These are phyloP conservation scores for Leccinum fuscescens DNA, from an alignment of 1,284 basidiomycete species.

Conservation along the genomic window DNA sequence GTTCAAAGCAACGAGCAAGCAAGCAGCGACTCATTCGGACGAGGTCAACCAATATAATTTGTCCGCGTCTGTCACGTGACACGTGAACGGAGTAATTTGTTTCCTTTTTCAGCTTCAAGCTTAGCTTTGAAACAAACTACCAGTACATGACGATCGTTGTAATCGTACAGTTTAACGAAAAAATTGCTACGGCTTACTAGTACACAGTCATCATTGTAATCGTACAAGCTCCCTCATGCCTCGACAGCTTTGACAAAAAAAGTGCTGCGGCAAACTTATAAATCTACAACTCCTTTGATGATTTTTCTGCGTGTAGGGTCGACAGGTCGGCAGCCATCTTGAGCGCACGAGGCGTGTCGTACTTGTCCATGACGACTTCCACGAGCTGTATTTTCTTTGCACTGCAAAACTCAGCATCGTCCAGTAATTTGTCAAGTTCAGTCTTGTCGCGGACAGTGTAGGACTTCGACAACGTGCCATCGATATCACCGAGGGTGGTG, in stretches of 20 bases:
- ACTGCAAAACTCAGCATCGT: slow-evolving; percentile 53
- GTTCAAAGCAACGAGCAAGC: background rate
- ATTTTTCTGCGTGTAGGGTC: slow-evolving; percentile 18
- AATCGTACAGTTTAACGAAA: background rate
- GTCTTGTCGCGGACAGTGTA: slow-evolving; percentile 64
- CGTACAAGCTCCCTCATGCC: slow-evolving; percentile 1
- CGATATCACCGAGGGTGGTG: slow-evolving; percentile 53
- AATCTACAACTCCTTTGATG: slow-evolving; percentile 18
- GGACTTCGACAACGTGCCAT: slow-evolving; percentile 58
- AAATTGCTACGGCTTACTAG: slow-evolving; percentile 3
- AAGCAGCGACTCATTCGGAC: background rate
- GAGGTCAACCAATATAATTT: slow-evolving; percentile 3
- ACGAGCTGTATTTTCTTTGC: slow-evolving; percentile 73
- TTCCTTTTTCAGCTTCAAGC: background rate
- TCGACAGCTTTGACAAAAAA: background rate
- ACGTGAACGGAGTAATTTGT: slow-evolving; percentile 33
- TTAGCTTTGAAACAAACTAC: too few species aligned
- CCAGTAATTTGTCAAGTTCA: slow-evolving; percentile 64
- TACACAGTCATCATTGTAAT: background rate
- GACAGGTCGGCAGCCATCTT: slow-evolving; percentile 50
- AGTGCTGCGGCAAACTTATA: background rate
- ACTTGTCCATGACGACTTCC: slow-evolving; percentile 73
- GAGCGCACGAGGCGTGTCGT: slow-evolving; percentile 71
- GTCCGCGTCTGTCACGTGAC: slow-evolving; percentile 34
- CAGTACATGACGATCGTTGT: too few species aligned